Conservation (phyloP, 2,329 filamentous ascomycete species). For the Tympanopsis confertula region DNA sequence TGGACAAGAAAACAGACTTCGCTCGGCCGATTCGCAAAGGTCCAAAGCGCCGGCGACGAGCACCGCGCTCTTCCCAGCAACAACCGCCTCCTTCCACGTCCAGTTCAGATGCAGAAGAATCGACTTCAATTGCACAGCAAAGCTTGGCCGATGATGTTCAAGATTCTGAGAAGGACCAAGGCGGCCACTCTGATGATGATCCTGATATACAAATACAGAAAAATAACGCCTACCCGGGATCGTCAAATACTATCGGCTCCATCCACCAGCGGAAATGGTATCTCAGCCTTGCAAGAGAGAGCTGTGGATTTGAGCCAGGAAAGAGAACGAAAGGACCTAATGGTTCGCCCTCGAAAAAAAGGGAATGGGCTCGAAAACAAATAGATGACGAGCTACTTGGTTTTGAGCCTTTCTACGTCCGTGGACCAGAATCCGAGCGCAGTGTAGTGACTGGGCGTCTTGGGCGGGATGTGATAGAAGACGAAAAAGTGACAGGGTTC, state of each 20-base stretch:
- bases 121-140: no score
- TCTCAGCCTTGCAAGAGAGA: slow-evolving; percentile 45
- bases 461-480: slow-evolving; percentile 44
- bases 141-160: no score
- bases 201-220: slow-evolving; percentile 28
- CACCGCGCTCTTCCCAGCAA: slow-evolving; percentile 1
- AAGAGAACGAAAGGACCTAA: slow-evolving; percentile 11
- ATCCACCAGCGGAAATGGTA: slow-evolving; percentile 60
- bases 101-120: no score
- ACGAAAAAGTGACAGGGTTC: slow-evolving; percentile 48
- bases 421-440: slow-evolving; percentile 46
- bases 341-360: slow-evolving; percentile 5
- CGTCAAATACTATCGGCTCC: slow-evolving; percentile 53
- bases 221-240: slow-evolving; percentile 56
- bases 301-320: slow-evolving; percentile 38
- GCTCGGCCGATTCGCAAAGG: slow-evolving; percentile 13
- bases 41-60: slow-evolving; percentile 9
- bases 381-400: slow-evolving; percentile 14
- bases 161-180: no score
- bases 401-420: slow-evolving; percentile 49
- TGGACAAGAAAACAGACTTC: slow-evolving; percentile 30
- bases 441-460: slow-evolving; percentile 55
- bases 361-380: slow-evolving; percentile 2
- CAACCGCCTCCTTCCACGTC: no score
- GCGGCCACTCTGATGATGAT: slow-evolving; percentile 35